Percentiles rank a stretch among this genome's conserved stretches.
phyloP scores from a whole-genome alignment of 495 filamentous ascomycete species.

The Stereocaulon alpinum region DNA sequence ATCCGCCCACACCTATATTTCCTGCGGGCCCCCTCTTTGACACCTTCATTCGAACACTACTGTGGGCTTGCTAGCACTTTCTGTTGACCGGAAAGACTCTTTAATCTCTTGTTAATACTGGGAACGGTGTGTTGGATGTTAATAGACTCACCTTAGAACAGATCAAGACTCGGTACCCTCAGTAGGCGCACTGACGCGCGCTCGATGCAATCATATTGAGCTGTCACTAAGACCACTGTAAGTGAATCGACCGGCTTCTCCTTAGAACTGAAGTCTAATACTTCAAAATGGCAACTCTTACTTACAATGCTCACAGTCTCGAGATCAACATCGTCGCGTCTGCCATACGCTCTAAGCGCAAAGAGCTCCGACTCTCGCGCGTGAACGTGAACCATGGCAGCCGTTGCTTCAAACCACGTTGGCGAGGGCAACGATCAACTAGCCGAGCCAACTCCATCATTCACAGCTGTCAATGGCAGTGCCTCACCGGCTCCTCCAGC shows the following conservation, averaged over 20 bases:
- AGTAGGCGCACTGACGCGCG: conserved; percentile 9
- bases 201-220: conserved; percentile 1
- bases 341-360: conserved; percentile 14
- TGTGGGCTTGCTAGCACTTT: background rate
- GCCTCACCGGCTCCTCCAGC: conserved; percentile 22
- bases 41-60: background rate
- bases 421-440: conserved; percentile 32
- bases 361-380: conserved; percentile 7
- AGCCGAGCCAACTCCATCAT: conserved; percentile 40
- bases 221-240: background rate
- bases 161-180: background rate
- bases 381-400: conserved; percentile 30
- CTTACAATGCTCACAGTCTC: conserved; percentile 7
- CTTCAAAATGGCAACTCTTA: background rate
- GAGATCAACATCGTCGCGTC: background rate
- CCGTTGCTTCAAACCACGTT: conserved; percentile 32
- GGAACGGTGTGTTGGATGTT: background rate
- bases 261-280: background rate
- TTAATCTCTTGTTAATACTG: background rate
- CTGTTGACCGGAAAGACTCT: background rate
- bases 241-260: background rate
- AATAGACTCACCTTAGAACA: background rate
- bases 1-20: conserved; percentile 7
- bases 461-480: conserved; percentile 45
- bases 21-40: background rate